phyloP scores from a whole-genome alignment of 805 yeast species.

The Metschnikowia lochheadii region DNA sequence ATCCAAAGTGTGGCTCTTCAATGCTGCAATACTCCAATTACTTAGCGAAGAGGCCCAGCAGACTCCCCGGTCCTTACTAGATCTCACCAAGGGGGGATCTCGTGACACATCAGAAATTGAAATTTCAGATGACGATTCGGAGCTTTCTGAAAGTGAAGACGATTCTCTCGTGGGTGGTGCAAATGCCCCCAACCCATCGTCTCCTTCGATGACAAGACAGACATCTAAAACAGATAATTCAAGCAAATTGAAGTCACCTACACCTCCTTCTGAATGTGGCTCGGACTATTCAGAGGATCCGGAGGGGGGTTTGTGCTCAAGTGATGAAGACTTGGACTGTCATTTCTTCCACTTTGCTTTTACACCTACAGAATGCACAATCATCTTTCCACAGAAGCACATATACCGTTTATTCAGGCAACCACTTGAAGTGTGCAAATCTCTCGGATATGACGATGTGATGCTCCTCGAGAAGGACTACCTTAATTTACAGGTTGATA shows the following conservation, averaged over 20 bases:
- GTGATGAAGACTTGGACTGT: neutral
- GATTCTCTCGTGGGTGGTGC: neutral
- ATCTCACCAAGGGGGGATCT: neutral
- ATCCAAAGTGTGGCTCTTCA: constrained; percentile 49
- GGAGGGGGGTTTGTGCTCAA: neutral
- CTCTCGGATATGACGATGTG: constrained; percentile 32
- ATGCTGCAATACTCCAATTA: constrained; percentile 47
- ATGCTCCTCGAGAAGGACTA: constrained; percentile 42
- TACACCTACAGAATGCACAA: constrained; percentile 59
- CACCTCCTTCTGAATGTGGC: constrained; percentile 7
- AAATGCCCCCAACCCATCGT: neutral
- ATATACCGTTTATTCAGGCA: constrained; percentile 36
- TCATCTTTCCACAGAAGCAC: constrained; percentile 46
- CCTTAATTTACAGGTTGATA: constrained; percentile 54
- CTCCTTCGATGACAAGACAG: constrained; percentile 1
- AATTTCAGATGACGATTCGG: neutral
- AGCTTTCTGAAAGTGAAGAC: neutral
- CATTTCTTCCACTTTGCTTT: constrained; percentile 56
- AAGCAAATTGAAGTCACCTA: constrained; percentile 20
- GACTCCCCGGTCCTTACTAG: constrained; percentile 8
- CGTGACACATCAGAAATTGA: neutral
- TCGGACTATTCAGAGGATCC: constrained; percentile 3
- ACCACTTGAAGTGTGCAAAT: constrained; percentile 32
- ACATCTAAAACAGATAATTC: constrained; percentile 25
- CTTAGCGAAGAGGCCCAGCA: constrained; percentile 33